Base-by-base conservation (phyloP, 2,329 filamentous ascomycete species). In the Pyricularia sp. region DNA sequence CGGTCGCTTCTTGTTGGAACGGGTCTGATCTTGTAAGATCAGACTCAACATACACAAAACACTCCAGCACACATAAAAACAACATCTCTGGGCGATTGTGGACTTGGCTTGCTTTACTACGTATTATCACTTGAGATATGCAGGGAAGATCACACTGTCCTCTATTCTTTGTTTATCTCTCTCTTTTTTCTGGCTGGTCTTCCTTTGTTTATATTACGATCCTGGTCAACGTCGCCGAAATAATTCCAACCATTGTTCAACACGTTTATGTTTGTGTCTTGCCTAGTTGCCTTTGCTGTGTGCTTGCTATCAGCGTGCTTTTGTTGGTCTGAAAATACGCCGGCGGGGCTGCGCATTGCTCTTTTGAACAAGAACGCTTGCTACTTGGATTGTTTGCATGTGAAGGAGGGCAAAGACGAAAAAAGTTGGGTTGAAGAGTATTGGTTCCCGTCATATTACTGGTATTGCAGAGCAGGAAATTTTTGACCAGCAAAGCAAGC, bases 181-280 rank as follows among this genome's bases (percentile, higher is more conserved):
- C 67, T 26, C 26, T 50, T 42, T 59, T 67, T 50, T 66, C 66
- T 64, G 65, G 68, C 64, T 64, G 68, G 65, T 69, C 28, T 69
- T 67, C 31, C 20, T 64, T 67, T 36, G 58, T 69, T 36, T 33
- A 67, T 33, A 59, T 61, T 59, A 59, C 68, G 55, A 23, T 36
- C 50, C 28, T 58, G 36, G 31, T 64, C 36, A 25, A 31, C 23
- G 26, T 58, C 50, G 61, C 61, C 30, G 31, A 5, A 23, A 17
- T 64, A 64, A 20, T 23, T n/a, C 25, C 58, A 64, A 30, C 5
- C 33, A 50, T 68, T 31, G 30, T 59, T 42, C 28, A 31, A 64
- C 59, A 31, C 61, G 28, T 31, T 20, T 67, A n/a, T 68, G 20
- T 69, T 31, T 30, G 20, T 59, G 26, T 28, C 58, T 61, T 25